Evolutionary conservation across 106 monocot species (phyloP).

Genomic region (Dendrobium chrysotoxum): DNA sequence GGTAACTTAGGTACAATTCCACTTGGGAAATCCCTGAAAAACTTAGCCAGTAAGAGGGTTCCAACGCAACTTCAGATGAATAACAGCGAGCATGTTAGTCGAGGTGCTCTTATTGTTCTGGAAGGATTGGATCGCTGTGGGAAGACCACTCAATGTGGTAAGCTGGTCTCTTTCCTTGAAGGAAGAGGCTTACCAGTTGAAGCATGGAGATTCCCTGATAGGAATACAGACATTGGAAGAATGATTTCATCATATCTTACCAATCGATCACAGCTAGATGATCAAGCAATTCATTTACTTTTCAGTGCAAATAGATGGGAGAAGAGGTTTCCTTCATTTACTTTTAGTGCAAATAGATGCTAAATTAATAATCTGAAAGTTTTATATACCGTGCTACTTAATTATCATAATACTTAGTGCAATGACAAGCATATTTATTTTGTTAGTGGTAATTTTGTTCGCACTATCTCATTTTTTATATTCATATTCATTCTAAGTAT

Average conservation of each 20-base stretch:
- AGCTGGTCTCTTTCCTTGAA: conserved; percentile 51
- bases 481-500: too few relatives aligned
- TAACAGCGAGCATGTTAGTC: conserved; percentile 12
- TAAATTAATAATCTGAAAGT: background rate
- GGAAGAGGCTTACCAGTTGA: conserved; percentile 54
- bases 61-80: conserved; percentile 36
- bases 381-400: background rate
- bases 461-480: too few relatives aligned
- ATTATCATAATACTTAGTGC: background rate
- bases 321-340: conserved; percentile 55
- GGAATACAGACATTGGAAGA: conserved; percentile 58
- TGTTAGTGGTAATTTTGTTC: too few relatives aligned
- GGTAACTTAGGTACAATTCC: too few relatives aligned
- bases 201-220: conserved; percentile 80
- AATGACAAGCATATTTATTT: too few relatives aligned
- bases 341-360: background rate
- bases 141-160: conserved; percentile 71
- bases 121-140: conserved; percentile 97
- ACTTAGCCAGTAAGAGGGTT: background rate
- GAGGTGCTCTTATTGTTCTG: conserved; percentile 82
- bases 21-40: background rate
- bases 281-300: conserved; percentile 78
- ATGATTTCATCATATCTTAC: conserved; percentile 94
- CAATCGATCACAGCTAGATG: conserved; percentile 71
- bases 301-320: conserved; percentile 99